Evolutionary conservation across 805 yeast genomes (phyloP), one percentile per base, ranked within the genome.

Genomic region (Lachancea meyersii): DNA sequence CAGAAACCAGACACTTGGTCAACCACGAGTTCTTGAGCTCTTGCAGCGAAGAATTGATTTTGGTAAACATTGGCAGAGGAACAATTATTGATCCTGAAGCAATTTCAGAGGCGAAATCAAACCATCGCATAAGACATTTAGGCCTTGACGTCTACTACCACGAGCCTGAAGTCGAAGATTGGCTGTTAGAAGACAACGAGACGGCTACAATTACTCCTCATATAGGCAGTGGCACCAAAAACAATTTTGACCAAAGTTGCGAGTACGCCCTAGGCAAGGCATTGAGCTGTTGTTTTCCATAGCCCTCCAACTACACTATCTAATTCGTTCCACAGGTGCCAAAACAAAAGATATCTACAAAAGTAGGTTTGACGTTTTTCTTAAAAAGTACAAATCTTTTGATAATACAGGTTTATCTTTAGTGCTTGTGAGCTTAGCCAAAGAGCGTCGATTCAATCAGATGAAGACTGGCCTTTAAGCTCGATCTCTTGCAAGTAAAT

Each of bases 51-150:
- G 54, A 51, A 26, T 35, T 58, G 19, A 47, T 55, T 10, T 53
- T 80, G 26, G 71, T 80, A 48, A 80, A 79, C 56, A 70, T 78
- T 19, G 85, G 86, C 3, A 64, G 86, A 45, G 86, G 85, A 1
- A 52, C 64, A 6, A 68, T 77, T 13, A 56, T 79, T 35, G 80
- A 77, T 46, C 77, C 75, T 51, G 62, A 68, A 9, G 76, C 75
- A 1, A 61, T 79, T 19, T 60, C 63, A 11, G 71, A 71, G 1
- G 69, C 76, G 41, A 41, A 61, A 2, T 59, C 68, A 39, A 36
- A 56, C 5, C 79, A 79, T 0, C 68, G 68, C 27, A 60, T 79
- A 4, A 61, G 75, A 31, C 78, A 73, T 58, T 72, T 80, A 4
- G 86, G 83, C 0, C 59, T 74, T 40, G 86, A 80, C 54, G 85